A percentile compares a stretch with the other conserved stretches of the same genome.
phyloP scores from a whole-genome alignment of 495 filamentous ascomycete species.

The Podospora conica region DNA sequence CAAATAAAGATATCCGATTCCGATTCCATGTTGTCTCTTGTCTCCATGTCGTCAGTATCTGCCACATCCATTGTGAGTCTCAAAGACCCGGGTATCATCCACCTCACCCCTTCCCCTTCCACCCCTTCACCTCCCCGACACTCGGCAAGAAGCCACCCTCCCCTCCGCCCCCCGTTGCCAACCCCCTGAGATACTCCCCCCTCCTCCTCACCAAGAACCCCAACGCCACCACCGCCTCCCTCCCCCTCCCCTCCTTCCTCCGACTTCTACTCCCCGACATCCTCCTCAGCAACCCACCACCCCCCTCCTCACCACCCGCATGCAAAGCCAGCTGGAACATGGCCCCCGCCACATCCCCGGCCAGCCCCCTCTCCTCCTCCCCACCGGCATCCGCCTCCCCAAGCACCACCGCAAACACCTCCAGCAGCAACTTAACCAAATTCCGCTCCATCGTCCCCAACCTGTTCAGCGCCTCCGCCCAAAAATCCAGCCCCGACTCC shows the following conservation, averaged over 20 bases:
- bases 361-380: conserved; percentile 22
- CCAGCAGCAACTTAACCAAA: conserved; percentile 23
- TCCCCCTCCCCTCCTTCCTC: conserved; percentile 8
- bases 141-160: conserved; percentile 24
- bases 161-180: conserved; percentile 1
- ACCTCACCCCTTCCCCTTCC: conserved; percentile 14
- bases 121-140: conserved; percentile 30
- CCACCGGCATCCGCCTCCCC: not conserved
- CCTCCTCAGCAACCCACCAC: not conserved
- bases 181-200: conserved; percentile 19
- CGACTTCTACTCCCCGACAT: not conserved
- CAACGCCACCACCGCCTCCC: conserved; percentile 26
- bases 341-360: conserved; percentile 20
- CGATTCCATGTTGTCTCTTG: too few relatives aligned
- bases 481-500: conserved; percentile 29
- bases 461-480: conserved; percentile 30
- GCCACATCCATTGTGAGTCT: too few relatives aligned
- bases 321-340: conserved; percentile 22
- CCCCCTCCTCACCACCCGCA: not conserved
- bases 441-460: conserved; percentile 22
- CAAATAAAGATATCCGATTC: too few relatives aligned
- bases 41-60: too few relatives aligned
- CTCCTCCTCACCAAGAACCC: conserved; percentile 28
- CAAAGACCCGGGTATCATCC: not conserved
- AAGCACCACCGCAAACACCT: conserved; percentile 23